Evolutionary conservation across 1,284 basidiomycete genomes (phyloP).

Genomic region (Malassezia dermatis): DNA sequence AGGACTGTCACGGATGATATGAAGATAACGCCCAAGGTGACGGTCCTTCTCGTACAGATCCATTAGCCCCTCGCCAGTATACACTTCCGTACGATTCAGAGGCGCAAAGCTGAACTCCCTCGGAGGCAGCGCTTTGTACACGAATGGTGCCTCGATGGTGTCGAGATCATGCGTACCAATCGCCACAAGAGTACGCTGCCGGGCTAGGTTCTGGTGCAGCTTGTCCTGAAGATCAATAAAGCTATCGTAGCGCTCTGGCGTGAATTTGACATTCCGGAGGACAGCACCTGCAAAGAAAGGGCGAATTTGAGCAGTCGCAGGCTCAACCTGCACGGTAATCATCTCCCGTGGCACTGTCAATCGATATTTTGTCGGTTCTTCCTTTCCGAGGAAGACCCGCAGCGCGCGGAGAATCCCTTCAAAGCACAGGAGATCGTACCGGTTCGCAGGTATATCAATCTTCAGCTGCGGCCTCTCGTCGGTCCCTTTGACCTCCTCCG

Average conservation of each 20-base stretch:
- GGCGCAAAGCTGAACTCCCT: slow-evolving; percentile 82
- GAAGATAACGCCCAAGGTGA: slow-evolving; percentile 77
- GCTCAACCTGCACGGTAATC: slow-evolving; percentile 26
- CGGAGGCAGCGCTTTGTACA: slow-evolving; percentile 80
- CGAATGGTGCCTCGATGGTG: slow-evolving; percentile 72
- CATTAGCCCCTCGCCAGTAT: slow-evolving; percentile 50
- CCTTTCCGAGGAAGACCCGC: slow-evolving; percentile 69
- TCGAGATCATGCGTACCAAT: slow-evolving; percentile 97
- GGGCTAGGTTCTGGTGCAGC: slow-evolving; percentile 88
- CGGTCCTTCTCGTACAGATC: slow-evolving; percentile 68
- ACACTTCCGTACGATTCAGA: slow-evolving; percentile 63
- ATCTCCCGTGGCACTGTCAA: slow-evolving; percentile 27
- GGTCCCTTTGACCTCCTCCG: slow-evolving; percentile 64
- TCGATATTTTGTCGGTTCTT: slow-evolving; percentile 54
- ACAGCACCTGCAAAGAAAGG: slow-evolving; percentile 85
- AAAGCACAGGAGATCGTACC: slow-evolving; percentile 94
- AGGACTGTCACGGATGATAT: slow-evolving; percentile 84
- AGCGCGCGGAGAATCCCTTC: slow-evolving; percentile 88
- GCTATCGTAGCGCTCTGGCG: slow-evolving; percentile 75
- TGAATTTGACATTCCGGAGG: slow-evolving; percentile 78
- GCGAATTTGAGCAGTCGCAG: slow-evolving; percentile 56
- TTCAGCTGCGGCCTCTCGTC: slow-evolving; percentile 87
- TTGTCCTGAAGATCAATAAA: slow-evolving; percentile 98
- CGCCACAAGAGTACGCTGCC: slow-evolving; percentile 78
- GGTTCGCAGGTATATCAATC: slow-evolving; percentile 92